phyloP scores from a whole-genome alignment of 1,284 basidiomycete genomes.

The Meripilus lineatus region DNA sequence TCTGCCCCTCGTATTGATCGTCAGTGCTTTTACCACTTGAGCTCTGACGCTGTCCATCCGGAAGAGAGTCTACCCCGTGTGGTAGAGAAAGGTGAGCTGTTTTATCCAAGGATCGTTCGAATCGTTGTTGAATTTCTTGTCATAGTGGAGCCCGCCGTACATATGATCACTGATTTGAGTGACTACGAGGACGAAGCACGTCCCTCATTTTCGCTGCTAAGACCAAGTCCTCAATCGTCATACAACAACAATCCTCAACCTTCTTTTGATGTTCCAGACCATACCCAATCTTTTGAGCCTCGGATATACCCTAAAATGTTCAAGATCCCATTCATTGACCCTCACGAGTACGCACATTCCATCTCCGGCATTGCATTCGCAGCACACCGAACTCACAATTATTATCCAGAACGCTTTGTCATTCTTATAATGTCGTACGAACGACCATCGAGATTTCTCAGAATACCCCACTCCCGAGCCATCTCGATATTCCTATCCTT shows the following conservation, averaged over 20 bases:
- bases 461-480: slow-evolving; percentile 12
- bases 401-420: slow-evolving; percentile 19
- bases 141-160: not conserved
- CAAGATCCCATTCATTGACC: slow-evolving; percentile 22
- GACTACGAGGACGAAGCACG: not conserved
- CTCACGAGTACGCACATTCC: slow-evolving; percentile 15
- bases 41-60: too few relatives aligned
- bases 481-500: slow-evolving; percentile 15
- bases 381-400: not conserved
- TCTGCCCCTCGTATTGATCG: too few relatives aligned
- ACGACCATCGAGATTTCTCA: slow-evolving; percentile 7
- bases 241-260: not conserved
- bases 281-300: not conserved
- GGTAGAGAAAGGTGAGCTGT: too few relatives aligned
- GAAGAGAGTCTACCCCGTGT: too few relatives aligned
- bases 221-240: not conserved
- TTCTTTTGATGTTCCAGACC: not conserved
- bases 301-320: slow-evolving; percentile 10
- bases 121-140: too few relatives aligned
- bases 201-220: not conserved
- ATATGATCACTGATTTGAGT: not conserved
- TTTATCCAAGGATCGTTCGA: too few relatives aligned
- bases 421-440: slow-evolving; percentile 18
- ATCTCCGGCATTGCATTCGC: slow-evolving; percentile 1
- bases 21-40: too few relatives aligned